phyloP scores from a whole-genome alignment of 345 rosid species.

The Gossypium sturtianum region DNA sequence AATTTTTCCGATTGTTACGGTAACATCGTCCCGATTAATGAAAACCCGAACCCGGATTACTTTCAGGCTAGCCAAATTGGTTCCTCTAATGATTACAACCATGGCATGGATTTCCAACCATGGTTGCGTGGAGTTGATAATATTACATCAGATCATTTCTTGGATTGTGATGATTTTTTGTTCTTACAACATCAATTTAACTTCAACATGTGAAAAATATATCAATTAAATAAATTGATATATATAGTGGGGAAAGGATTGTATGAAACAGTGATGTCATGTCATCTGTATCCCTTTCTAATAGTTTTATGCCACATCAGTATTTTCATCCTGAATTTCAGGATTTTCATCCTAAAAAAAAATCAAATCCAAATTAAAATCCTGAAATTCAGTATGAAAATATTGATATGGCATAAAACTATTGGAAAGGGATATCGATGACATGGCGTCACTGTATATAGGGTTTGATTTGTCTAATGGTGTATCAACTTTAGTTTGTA shows the following conservation, averaged over 20 bases:
- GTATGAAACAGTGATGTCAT: no score
- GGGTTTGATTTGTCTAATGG: slow-evolving; percentile 20
- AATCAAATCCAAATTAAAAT: no score
- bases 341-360: no score
- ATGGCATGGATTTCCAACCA: slow-evolving; percentile 40
- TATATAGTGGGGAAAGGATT: no score
- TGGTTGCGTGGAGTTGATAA: slow-evolving; percentile 49
- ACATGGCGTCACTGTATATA: no score
- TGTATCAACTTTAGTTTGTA: slow-evolving; percentile 17
- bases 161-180: slow-evolving; percentile 69
- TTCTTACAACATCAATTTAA: slow-evolving; percentile 56
- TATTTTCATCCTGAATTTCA: no score
- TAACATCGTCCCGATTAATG: slow-evolving; percentile 26
- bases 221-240: background rate
- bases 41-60: slow-evolving; percentile 36
- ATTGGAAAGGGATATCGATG: no score
- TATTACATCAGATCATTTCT: slow-evolving; percentile 49
- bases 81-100: slow-evolving; percentile 33
- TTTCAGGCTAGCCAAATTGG: slow-evolving; percentile 36
- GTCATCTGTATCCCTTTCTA: no score
- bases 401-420: no score
- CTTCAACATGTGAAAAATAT: slow-evolving; percentile 36
- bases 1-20: slow-evolving; percentile 52
- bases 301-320: no score
- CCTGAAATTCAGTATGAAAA: no score